Conservation (phyloP, 2,329 filamentous ascomycete genomes). For the Pseudonectria foliicola region DNA sequence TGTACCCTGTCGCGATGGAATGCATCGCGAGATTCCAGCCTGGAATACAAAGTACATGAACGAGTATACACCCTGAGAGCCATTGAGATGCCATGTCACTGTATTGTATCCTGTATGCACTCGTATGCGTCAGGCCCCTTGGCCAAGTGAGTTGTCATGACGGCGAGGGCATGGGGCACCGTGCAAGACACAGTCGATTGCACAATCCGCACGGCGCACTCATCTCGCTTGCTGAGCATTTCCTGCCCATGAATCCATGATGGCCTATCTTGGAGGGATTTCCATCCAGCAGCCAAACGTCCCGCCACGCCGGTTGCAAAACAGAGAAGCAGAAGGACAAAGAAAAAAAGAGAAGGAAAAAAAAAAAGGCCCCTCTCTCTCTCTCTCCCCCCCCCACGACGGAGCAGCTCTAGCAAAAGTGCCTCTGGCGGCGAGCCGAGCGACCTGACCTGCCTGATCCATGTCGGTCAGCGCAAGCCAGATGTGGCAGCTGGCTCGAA, state of each 20-base stretch:
- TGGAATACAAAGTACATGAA: no score
- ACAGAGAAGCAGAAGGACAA: conserved; percentile 1
- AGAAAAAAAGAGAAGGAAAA: conserved; percentile 8
- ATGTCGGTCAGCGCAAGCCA: conserved; percentile 21
- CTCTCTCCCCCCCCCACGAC: background rate
- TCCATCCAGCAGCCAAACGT: conserved; percentile 15
- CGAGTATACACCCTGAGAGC: no score
- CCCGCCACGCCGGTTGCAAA: conserved; percentile 8
- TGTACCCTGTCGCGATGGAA: no score
- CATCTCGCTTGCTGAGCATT: conserved; percentile 17
- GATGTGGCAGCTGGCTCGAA: conserved; percentile 21
- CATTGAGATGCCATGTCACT: no score
- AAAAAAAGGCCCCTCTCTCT: conserved; percentile 5
- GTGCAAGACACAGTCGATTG: conserved; percentile 2
- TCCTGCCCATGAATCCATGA: no score
- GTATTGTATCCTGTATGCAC: no score
- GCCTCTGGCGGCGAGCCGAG: conserved; percentile 9
- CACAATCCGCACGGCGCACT: conserved; percentile 10
- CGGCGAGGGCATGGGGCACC: conserved; percentile 4
- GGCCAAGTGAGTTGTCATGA: no score
- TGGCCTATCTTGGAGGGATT: conserved; percentile 4
- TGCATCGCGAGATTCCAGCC: no score
- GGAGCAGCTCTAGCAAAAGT: conserved; percentile 15
- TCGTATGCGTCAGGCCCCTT: no score
- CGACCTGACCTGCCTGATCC: conserved; percentile 18